These are phyloP conservation scores for Starmera amethionina DNA, from an alignment of 805 yeast species.

Conservation along the genomic window DNA sequence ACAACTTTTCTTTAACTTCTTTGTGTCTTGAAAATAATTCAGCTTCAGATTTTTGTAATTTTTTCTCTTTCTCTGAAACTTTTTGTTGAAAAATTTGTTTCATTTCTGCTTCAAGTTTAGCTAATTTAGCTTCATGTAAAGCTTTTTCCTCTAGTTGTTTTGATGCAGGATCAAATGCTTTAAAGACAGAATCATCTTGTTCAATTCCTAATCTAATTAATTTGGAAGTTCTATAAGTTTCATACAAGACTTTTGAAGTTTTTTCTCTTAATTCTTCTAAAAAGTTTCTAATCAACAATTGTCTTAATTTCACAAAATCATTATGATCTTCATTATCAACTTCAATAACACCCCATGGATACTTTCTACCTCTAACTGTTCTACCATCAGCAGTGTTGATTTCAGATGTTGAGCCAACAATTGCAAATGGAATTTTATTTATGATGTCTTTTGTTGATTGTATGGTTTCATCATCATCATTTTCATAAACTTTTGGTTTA, in stretches of 20 bases:
- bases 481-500: conserved; percentile 66
- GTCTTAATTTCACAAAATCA: conserved; percentile 84
- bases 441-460: conserved; percentile 57
- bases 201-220: conserved; percentile 73
- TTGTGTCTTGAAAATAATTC: conserved; percentile 92
- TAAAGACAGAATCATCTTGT: conserved; percentile 89
- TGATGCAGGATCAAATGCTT: conserved; percentile 85
- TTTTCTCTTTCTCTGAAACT: conserved; percentile 94
- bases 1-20: conserved; percentile 92
- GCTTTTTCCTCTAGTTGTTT: conserved; percentile 92
- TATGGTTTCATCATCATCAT: conserved; percentile 78
- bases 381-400: conserved; percentile 68
- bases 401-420: conserved; percentile 78
- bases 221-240: conserved; percentile 81
- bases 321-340: conserved; percentile 91
- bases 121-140: conserved; percentile 86
- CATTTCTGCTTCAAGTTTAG: conserved; percentile 95
- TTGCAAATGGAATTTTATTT: conserved; percentile 80
- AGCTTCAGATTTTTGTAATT: conserved; percentile 92
- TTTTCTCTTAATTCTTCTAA: conserved; percentile 89
- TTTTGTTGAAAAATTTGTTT: conserved; percentile 92
- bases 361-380: conserved; percentile 78
- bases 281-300: conserved; percentile 78
- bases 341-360: conserved; percentile 97
- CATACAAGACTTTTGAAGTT: conserved; percentile 70